Base-by-base conservation (phyloP, 257 asterid genomes). In the Plantago elongata region DNA sequence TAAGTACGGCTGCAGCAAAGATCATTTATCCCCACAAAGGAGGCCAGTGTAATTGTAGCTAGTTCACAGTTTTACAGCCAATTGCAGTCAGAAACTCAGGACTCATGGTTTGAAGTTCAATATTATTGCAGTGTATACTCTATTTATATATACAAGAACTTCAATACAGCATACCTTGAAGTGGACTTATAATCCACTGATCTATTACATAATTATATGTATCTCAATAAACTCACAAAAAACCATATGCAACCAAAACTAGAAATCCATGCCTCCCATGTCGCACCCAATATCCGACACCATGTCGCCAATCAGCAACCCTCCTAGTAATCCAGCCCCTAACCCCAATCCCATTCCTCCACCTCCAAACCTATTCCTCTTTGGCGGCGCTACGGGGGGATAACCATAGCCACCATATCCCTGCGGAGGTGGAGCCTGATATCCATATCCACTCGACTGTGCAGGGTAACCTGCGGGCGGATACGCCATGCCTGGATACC, bases 251-350 rank as follows among this genome's bases (percentile, higher is more conserved):
- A 9, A 54, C 40, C 11, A 27, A n/a, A 42, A n/a, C 3, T 77
- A 77, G 58, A 73, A 70, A 42, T 71, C 78, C 12, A 72, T 67
- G 54, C 56, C 81, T 13, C 54, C 54, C 9, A 17, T 18, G 9
- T 65, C 78, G 48, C 27, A 22, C 27, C 76, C 81, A 0, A 71
- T 66, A 3, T 90, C 95, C 2, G 81, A 80, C 18, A 75, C 76
- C 90, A 85, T 85, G 4, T 88, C 97, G 45, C 97, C 97, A 6
- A 90, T 76, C 64, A 90, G 71, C 77, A 90, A 54, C 29, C 97
- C 97, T 18, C 97, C 97, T 0, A 90, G 85, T 82, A 90, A 73
- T 57, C 97, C 97, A 17, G 93, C 93, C 1, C 96, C 97, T 57
- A 90, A 72, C 40, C 96, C 97, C 81, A 90, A 2, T 8, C 96